Percentiles rank a stretch among this genome's conserved stretches.
Conservation (phyloP, 2,329 filamentous ascomycete genomes). For the Diatrype stigma region DNA sequence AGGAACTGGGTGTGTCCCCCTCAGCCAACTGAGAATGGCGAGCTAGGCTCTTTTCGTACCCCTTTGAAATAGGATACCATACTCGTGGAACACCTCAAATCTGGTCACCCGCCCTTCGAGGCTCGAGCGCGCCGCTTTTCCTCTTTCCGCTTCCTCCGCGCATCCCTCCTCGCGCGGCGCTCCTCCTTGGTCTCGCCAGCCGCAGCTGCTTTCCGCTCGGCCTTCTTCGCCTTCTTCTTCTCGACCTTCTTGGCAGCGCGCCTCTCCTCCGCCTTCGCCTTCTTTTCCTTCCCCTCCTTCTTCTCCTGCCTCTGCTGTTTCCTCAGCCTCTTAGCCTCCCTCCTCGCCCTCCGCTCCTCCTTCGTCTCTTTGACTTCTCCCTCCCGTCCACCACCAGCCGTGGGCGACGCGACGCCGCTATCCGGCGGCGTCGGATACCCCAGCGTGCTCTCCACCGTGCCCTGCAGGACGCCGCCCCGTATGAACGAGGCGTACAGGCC, state of each 20-base stretch:
- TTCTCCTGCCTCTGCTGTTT: slow-evolving; percentile 31
- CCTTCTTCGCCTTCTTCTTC: slow-evolving; percentile 17
- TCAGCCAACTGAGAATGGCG: too few relatives aligned
- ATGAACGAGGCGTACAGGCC: slow-evolving; percentile 82
- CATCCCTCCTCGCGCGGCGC: slow-evolving; percentile 39
- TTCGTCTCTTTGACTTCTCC: slow-evolving; percentile 17
- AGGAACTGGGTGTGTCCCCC: too few relatives aligned
- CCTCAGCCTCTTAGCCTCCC: slow-evolving; percentile 19
- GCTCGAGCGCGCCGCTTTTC: slow-evolving; percentile 22
- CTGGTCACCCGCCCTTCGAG: slow-evolving; percentile 9
- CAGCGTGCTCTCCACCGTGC: slow-evolving; percentile 52
- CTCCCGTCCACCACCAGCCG: slow-evolving; percentile 30
- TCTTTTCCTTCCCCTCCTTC: slow-evolving; percentile 21
- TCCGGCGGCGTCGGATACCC: slow-evolving; percentile 27
- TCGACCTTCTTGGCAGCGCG: slow-evolving; percentile 27
- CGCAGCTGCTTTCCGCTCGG: slow-evolving; percentile 19
- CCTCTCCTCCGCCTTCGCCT: slow-evolving; percentile 14
- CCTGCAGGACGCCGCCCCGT: slow-evolving; percentile 69
- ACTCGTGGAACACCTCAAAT: too few relatives aligned
- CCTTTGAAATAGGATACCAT: too few relatives aligned
- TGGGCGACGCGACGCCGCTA: slow-evolving; percentile 24
- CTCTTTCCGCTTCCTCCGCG: slow-evolving; percentile 35
- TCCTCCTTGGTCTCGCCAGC: slow-evolving; percentile 43
- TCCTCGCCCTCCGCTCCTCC: slow-evolving; percentile 23
- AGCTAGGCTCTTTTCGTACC: too few relatives aligned